phyloP scores from a whole-genome alignment of 1,284 basidiomycete species.

The Tilletia indica region DNA sequence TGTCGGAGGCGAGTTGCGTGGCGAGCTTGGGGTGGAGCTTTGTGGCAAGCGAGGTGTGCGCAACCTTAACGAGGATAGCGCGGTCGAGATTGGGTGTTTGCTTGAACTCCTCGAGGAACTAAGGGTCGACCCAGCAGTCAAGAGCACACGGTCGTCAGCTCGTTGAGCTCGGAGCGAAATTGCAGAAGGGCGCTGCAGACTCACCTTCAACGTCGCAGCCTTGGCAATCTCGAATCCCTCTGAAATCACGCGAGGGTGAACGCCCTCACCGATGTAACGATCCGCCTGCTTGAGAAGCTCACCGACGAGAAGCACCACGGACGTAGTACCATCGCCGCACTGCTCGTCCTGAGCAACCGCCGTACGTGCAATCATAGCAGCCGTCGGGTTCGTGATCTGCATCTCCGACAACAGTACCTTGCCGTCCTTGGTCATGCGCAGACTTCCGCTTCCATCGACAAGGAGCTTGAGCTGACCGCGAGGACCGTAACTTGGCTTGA shows the following conservation, averaged over 20 bases:
- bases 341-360: slow-evolving; percentile 98
- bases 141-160: too few species aligned
- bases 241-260: slow-evolving; percentile 92
- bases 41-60: slow-evolving; percentile 89
- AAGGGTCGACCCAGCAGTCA: slow-evolving; percentile 3
- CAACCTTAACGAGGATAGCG: slow-evolving; percentile 85
- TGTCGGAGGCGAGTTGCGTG: slow-evolving; percentile 81
- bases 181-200: slow-evolving; percentile 50
- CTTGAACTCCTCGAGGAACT: slow-evolving; percentile 89
- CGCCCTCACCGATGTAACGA: slow-evolving; percentile 95
- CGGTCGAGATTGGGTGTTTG: slow-evolving; percentile 77
- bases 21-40: slow-evolving; percentile 84
- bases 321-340: slow-evolving; percentile 97
- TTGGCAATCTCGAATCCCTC: slow-evolving; percentile 97
- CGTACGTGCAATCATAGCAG: slow-evolving; percentile 97
- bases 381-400: slow-evolving; percentile 98
- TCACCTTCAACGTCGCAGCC: slow-evolving; percentile 81
- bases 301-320: slow-evolving; percentile 92
- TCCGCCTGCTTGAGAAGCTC: slow-evolving; percentile 97
- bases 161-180: background rate
- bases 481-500: slow-evolving; percentile 89
- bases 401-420: slow-evolving; percentile 98
- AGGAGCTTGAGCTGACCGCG: slow-evolving; percentile 89
- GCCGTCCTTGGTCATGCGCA: slow-evolving; percentile 99
- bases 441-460: slow-evolving; percentile 97